phyloP scores from a whole-genome alignment of 2,329 filamentous ascomycete species.

The Colletotrichum sp. region DNA sequence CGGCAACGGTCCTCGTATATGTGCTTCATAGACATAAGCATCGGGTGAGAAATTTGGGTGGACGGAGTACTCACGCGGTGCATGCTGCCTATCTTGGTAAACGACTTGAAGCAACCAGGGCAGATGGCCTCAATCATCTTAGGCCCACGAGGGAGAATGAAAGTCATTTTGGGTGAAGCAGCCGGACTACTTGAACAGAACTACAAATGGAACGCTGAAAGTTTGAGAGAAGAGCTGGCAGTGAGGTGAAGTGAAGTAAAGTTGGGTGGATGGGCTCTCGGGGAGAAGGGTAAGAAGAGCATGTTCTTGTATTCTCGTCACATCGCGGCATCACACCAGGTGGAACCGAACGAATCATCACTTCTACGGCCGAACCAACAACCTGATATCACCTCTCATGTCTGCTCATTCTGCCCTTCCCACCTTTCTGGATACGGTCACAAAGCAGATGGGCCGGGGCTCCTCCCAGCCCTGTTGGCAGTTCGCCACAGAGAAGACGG shows the following conservation, averaged over 20 bases:
- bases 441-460: not conserved
- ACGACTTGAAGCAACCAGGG: constrained; percentile 1
- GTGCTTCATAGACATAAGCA: not conserved
- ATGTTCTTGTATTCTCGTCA: not conserved
- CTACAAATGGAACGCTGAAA: not conserved
- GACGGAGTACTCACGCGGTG: not conserved
- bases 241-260: not conserved
- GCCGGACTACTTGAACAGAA: not conserved
- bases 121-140: constrained; percentile 9
- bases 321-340: not conserved
- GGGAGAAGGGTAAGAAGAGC: not conserved
- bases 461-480: not conserved
- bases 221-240: not conserved
- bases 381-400: not conserved
- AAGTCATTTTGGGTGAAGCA: not conserved
- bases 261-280: not conserved
- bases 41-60: no score
- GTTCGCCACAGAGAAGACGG: not conserved
- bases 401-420: not conserved
- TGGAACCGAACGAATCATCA: not conserved
- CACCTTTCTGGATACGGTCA: not conserved
- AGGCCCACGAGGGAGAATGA: not conserved
- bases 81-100: constrained; percentile 10
- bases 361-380: not conserved
- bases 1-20: constrained; percentile 6